Conservation (phyloP, 495 filamentous ascomycete species). For the Polyplosphaeria fusca region DNA sequence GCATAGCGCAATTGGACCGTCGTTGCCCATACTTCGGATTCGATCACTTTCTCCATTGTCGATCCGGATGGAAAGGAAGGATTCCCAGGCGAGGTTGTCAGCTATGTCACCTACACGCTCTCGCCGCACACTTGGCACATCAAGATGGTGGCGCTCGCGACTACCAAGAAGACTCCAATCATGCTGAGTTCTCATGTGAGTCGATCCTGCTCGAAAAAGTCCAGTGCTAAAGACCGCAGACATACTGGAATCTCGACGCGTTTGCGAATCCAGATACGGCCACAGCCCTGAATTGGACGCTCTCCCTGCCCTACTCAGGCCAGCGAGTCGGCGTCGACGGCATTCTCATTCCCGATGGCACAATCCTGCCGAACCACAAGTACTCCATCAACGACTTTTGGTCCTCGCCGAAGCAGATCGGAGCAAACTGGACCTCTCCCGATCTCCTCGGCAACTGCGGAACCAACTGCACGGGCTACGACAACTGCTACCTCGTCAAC, state of each 20-base stretch:
- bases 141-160: conserved; percentile 40
- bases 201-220: conserved; percentile 41
- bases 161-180: conserved; percentile 55
- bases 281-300: conserved; percentile 62
- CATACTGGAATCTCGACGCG: conserved; percentile 88
- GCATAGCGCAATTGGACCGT: conserved; percentile 72
- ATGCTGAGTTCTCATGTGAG: conserved; percentile 52
- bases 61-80: conserved; percentile 67
- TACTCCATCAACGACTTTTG: conserved; percentile 69
- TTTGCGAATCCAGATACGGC: conserved; percentile 57
- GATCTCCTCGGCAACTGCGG: conserved; percentile 53
- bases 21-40: conserved; percentile 58
- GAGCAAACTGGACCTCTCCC: conserved; percentile 59
- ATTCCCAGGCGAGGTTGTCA: conserved; percentile 78
- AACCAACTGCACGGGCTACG: conserved; percentile 71
- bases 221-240: conserved; percentile 41
- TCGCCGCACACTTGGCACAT: conserved; percentile 41
- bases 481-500: conserved; percentile 42
- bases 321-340: conserved; percentile 69
- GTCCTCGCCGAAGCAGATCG: conserved; percentile 68
- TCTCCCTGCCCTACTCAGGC: conserved; percentile 68
- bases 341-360: conserved; percentile 75
- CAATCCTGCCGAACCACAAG: conserved; percentile 57
- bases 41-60: conserved; percentile 75
- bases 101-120: conserved; percentile 69